phyloP scores from a whole-genome alignment of 805 yeast genomes.

The Wickerhamomyces subpelliculosus region DNA sequence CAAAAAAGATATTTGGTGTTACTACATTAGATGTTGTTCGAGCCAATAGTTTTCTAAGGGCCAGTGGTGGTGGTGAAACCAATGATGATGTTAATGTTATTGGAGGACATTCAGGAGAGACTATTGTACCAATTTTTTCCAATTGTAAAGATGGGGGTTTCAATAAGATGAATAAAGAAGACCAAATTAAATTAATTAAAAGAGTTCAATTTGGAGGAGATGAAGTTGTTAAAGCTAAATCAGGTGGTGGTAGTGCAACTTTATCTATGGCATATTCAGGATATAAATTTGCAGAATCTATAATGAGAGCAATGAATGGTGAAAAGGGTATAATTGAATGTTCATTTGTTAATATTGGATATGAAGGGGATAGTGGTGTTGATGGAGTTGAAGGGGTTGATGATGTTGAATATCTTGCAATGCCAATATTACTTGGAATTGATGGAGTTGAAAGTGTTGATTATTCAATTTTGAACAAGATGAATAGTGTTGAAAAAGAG shows the following conservation, averaged over 20 bases:
- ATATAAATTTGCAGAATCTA: slow-evolving; percentile 60
- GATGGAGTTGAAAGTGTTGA: slow-evolving; percentile 54
- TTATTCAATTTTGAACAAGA: slow-evolving; percentile 40
- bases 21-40: slow-evolving; percentile 85
- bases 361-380: too few relatives aligned
- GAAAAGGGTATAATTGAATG: slow-evolving; percentile 35
- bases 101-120: slow-evolving; percentile 95
- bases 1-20: slow-evolving; percentile 76
- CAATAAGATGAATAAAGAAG: slow-evolving; percentile 11
- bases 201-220: slow-evolving; percentile 97
- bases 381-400: slow-evolving; percentile 41
- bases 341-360: slow-evolving; percentile 45
- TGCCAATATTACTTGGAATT: slow-evolving; percentile 50
- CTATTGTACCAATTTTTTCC: slow-evolving; percentile 73
- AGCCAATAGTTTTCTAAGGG: slow-evolving; percentile 54
- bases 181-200: slow-evolving; percentile 48
- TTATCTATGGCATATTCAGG: slow-evolving; percentile 96
- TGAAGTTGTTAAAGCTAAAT: slow-evolving; percentile 92
- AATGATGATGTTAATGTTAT: slow-evolving; percentile 73
- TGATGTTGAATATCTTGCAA: slow-evolving; percentile 47
- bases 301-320: slow-evolving; percentile 22
- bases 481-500: slow-evolving; percentile 47
- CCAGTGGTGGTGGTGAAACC: too few relatives aligned
- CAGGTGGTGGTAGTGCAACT: slow-evolving; percentile 93
- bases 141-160: slow-evolving; percentile 6